Conservation (phyloP, 2,329 filamentous ascomycete species). For the Tolypocladium tropicale region DNA sequence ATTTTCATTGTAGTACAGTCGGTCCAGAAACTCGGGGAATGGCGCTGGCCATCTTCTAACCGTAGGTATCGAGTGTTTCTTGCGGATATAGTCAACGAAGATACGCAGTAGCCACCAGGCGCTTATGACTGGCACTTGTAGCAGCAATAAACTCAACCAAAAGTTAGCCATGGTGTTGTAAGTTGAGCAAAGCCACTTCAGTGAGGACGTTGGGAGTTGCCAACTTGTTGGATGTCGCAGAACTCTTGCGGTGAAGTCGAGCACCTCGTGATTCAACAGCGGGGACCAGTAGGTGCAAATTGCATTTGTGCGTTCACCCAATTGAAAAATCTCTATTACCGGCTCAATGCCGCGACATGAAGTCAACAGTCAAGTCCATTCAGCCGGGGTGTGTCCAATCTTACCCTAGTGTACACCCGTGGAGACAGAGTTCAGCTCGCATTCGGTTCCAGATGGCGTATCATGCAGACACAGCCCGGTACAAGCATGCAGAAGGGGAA, state of each 20-base stretch:
- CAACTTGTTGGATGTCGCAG: background rate
- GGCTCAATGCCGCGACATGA: background rate
- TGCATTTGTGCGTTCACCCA: too few species aligned
- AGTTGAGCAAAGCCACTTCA: background rate
- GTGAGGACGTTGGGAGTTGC: background rate
- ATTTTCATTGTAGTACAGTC: constrained; percentile 6
- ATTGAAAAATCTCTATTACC: too few species aligned
- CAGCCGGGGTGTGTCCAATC: background rate
- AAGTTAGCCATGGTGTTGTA: background rate
- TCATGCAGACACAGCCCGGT: background rate
- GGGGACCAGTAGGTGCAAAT: background rate
- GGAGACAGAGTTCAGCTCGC: background rate
- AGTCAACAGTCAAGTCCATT: background rate
- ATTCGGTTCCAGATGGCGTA: background rate
- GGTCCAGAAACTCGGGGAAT: constrained; percentile 5
- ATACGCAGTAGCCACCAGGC: background rate
- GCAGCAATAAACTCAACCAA: background rate
- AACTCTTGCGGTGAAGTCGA: background rate
- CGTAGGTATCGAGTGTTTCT: constrained; percentile 1
- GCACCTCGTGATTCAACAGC: background rate
- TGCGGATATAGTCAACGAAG: background rate
- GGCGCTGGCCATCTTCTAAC: constrained; percentile 4
- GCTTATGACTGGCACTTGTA: background rate
- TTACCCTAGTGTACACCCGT: too few species aligned
- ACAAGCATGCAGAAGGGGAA: background rate